Evolutionary conservation across 495 filamentous ascomycete genomes (phyloP), one percentile per base, ranked within the genome.

Genomic region (Aspergillus mulundensis): DNA sequence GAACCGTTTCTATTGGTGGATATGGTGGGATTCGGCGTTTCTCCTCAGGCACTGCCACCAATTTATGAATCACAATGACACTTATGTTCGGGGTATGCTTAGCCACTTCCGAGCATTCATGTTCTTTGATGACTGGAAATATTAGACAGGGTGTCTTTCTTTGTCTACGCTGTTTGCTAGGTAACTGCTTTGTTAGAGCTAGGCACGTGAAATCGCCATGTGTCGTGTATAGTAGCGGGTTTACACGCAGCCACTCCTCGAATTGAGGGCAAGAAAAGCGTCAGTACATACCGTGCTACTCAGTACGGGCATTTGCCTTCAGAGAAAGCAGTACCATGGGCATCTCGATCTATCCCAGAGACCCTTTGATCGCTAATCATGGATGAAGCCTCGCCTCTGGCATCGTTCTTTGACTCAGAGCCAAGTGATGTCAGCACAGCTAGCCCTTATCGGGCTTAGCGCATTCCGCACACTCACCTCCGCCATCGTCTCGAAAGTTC

Each of bases 401-500:
- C 14, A 19, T 30, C 23, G 20, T 25, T 50, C 8, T 25, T 38
- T 40, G 48, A 45, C 23, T 53, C 38, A 53, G 30, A 24, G 34
- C 19, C 25, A 15, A 47, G 42, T 61, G 51, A 66, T 62, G 58
- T 63, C 53, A 64, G 56, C 49, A 20, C 23, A 49, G 16, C 59
- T 61, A 58, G 58, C 5, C 53, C 64, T 10, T 39, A 70, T 55
- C 1, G 0, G 54, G 70, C 52, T 48, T 74, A 74, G 71, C 45
- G 63, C 55, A 12, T 50, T 41, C 50, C 61, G 61, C 66, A 60
- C 60, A 58, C 44, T 62, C 63, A 55, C 57, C 64, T 66, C 66
- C 61, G 61, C 64, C 59, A 59, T 64, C 58, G 50, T 76, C 73
- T 64, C 68, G 73, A 76, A 76, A 68, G 69, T 76, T 76, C 73